Percentiles rank a stretch among this genome's conserved stretches.
phyloP scores from a whole-genome alignment of 2,329 filamentous ascomycete species.

The Orbilia quercus region DNA sequence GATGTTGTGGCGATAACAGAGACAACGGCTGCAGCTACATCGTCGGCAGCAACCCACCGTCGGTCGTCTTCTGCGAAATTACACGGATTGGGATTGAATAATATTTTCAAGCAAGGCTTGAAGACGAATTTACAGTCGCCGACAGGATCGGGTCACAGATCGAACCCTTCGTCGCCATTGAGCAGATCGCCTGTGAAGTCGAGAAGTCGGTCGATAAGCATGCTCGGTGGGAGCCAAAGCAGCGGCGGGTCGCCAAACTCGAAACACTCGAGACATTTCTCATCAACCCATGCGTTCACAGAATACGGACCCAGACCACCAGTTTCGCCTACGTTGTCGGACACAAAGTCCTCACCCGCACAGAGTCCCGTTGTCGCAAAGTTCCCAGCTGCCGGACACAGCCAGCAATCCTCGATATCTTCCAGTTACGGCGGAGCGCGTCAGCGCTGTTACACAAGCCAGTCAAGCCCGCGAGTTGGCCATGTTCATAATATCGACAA shows the following conservation, averaged over 20 bases:
- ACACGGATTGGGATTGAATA: conserved; percentile 51
- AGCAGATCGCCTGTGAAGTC: conserved; percentile 37
- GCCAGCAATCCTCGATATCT: conserved; percentile 37
- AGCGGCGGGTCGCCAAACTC: conserved; percentile 32
- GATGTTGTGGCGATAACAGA: conserved; percentile 25
- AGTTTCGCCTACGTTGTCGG: conserved; percentile 44
- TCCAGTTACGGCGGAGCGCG: conserved; percentile 25
- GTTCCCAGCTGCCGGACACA: conserved; percentile 24
- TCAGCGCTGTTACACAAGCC: conserved; percentile 28
- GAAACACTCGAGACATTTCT: conserved; percentile 50
- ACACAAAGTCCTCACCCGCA: conserved; percentile 30
- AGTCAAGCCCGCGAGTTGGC: conserved; percentile 35
- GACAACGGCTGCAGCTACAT: conserved; percentile 6
- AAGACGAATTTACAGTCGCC: conserved; percentile 23
- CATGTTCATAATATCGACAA: conserved; percentile 47
- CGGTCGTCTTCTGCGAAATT: conserved; percentile 35
- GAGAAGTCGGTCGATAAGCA: conserved; percentile 39
- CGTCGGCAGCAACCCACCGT: conserved; percentile 23
- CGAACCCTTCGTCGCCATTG: conserved; percentile 41
- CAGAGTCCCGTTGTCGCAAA: conserved; percentile 35
- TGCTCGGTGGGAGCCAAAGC: conserved; percentile 21
- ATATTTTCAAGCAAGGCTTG: conserved; percentile 48
- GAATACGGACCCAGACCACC: conserved; percentile 48
- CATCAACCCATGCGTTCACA: conserved; percentile 29
- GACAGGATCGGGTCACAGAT: conserved; percentile 17